Evolutionary conservation across 345 rosid genomes (phyloP).

Genomic region (Trapa incisa): DNA sequence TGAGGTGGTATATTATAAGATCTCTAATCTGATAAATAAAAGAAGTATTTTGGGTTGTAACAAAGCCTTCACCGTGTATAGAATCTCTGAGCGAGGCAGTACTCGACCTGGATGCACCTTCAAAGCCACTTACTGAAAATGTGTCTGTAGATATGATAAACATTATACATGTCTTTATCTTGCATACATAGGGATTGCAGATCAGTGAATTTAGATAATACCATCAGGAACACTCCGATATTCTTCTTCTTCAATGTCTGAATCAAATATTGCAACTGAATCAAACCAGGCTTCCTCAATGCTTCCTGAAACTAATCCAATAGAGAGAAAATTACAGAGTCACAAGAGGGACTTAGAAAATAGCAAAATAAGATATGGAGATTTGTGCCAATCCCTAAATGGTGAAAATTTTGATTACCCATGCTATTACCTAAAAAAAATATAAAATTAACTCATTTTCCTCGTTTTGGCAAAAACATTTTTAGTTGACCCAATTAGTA

Average conservation of each 20-base stretch:
- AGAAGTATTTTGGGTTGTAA: conserved; percentile 15
- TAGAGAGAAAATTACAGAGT: neutral
- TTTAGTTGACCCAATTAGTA: too few species aligned
- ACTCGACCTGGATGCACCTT: conserved; percentile 40
- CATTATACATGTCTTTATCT: neutral
- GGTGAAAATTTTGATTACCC: too few species aligned
- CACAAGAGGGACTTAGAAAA: neutral
- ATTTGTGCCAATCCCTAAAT: neutral
- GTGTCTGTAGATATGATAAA: conserved; percentile 34
- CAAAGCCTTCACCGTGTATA: conserved; percentile 21
- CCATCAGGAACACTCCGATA: conserved; percentile 78
- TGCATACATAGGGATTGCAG: neutral
- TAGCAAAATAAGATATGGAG: neutral
- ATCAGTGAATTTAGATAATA: conserved; percentile 15
- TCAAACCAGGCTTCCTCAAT: conserved; percentile 67
- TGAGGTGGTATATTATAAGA: neutral
- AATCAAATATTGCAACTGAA: conserved; percentile 49
- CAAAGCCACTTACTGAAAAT: conserved; percentile 45
- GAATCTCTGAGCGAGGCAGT: conserved; percentile 27
- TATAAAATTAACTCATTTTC: too few species aligned
- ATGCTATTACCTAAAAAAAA: too few species aligned
- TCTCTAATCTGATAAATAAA: conserved; percentile 24
- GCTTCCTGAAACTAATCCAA: conserved; percentile 27
- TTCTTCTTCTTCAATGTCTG: conserved; percentile 73
- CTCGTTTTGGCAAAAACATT: too few species aligned